Percentiles rank a stretch among this genome's conserved stretches.
phyloP scores from a whole-genome alignment of 2,329 filamentous ascomycete species.

The Sporothrix euskadiensis region DNA sequence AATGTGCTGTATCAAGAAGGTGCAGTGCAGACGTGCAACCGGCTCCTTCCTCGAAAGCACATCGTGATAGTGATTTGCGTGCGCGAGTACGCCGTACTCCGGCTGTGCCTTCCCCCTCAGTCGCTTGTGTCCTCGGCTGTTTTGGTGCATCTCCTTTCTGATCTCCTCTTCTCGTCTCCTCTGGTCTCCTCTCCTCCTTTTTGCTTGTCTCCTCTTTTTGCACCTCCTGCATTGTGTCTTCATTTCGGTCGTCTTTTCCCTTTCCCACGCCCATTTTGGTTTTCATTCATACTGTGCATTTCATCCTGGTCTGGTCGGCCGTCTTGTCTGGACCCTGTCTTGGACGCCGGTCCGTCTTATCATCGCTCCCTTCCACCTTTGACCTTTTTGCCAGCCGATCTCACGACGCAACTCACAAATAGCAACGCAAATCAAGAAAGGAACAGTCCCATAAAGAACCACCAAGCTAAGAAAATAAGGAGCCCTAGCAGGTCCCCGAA shows the following conservation, averaged over 20 bases:
- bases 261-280: neutral
- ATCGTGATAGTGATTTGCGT: neutral
- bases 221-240: constrained; percentile 24
- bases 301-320: neutral
- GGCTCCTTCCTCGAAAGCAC: neutral
- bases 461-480: neutral
- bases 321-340: neutral
- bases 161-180: neutral
- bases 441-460: too few relatives aligned
- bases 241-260: constrained; percentile 16
- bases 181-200: neutral
- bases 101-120: neutral
- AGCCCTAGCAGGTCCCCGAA: too few relatives aligned
- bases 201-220: constrained; percentile 6
- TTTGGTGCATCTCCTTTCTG: neutral
- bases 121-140: constrained; percentile 11
- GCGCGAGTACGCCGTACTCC: constrained; percentile 11
- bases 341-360: constrained; percentile 1
- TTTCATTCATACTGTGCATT: neutral
- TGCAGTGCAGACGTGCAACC: neutral
- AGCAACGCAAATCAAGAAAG: neutral
- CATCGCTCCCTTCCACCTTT: neutral
- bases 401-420: constrained; percentile 11
- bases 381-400: constrained; percentile 18
- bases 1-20: constrained; percentile 14